A percentile compares a stretch with the other conserved stretches of the same genome.
phyloP scores from a whole-genome alignment of 2,329 filamentous ascomycete species.

The Monosporascus sp. region DNA sequence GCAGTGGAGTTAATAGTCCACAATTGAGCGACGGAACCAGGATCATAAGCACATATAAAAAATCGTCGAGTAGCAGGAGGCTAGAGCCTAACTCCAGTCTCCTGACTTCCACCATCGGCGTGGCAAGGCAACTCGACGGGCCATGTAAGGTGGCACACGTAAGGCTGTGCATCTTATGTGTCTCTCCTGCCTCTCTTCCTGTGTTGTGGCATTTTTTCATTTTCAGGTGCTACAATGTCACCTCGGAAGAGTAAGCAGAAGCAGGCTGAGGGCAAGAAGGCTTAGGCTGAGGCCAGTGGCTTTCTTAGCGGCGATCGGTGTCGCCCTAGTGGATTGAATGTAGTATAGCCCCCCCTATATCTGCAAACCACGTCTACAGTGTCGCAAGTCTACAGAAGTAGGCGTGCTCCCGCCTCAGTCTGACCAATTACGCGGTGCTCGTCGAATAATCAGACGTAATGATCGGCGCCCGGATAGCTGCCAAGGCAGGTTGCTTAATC shows the following conservation, averaged over 20 bases:
- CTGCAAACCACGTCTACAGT: background rate
- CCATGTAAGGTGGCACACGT: background rate
- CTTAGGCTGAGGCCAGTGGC: background rate
- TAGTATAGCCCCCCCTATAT: background rate
- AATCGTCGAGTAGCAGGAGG: too few species aligned
- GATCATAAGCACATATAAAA: too few species aligned
- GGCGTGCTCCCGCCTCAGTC: background rate
- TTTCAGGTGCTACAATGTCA: background rate
- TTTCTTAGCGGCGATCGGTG: background rate
- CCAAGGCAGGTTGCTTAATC: background rate
- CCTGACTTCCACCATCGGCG: background rate
- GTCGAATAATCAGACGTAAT: background rate
- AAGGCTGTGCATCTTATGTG: background rate
- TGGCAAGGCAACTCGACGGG: background rate
- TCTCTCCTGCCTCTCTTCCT: background rate
- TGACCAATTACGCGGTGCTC: too few species aligned
- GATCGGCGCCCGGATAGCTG: background rate
- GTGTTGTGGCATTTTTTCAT: background rate
- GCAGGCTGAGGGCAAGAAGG: background rate
- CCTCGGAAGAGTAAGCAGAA: background rate
- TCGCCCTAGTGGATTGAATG: background rate
- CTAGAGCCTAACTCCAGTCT: background rate
- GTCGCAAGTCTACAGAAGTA: background rate
- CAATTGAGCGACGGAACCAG: too few species aligned
- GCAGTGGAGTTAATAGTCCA: background rate